These are phyloP conservation scores for Apophysomyces elegans DNA, from an alignment of 371 early-diverging fungal genomes.

Conservation along the genomic window DNA sequence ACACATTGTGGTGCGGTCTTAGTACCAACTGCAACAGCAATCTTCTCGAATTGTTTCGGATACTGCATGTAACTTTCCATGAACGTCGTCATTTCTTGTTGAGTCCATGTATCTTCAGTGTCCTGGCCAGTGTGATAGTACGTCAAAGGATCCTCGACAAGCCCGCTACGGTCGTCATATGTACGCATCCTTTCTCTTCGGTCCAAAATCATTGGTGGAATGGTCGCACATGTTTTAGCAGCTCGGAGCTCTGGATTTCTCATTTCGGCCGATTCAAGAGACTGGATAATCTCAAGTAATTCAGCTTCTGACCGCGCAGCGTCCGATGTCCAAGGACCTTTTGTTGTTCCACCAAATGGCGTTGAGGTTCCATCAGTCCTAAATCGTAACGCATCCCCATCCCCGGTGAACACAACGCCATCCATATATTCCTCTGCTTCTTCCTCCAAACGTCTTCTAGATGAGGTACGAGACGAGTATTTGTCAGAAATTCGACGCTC, in stretches of 20 bases:
- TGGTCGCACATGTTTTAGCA: conserved; percentile 76
- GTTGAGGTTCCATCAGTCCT: conserved; percentile 38
- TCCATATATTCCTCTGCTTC: conserved; percentile 53
- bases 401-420: conserved; percentile 45
- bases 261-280: conserved; percentile 76
- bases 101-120: conserved; percentile 76
- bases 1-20: conserved; percentile 90
- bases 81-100: conserved; percentile 81
- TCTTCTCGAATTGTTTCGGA: conserved; percentile 92
- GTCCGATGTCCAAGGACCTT: conserved; percentile 66
- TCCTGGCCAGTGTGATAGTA: conserved; percentile 67
- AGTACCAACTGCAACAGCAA: conserved; percentile 72
- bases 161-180: conserved; percentile 67
- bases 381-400: conserved; percentile 49
- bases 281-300: conserved; percentile 77
- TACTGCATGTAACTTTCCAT: conserved; percentile 75
- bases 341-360: conserved; percentile 36
- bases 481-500: conserved; percentile 43
- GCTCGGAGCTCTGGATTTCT: conserved; percentile 79
- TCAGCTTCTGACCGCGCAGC: conserved; percentile 87
- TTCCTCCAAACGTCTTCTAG: conserved; percentile 43
- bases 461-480: conserved; percentile 32
- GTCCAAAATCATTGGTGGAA: conserved; percentile 79
- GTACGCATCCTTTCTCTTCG: conserved; percentile 60
- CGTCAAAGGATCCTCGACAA: conserved; percentile 61